Percentiles rank a stretch among this genome's conserved stretches.
Conservation (phyloP, 1,139 yeast species). For the Waltiozyma solani region DNA sequence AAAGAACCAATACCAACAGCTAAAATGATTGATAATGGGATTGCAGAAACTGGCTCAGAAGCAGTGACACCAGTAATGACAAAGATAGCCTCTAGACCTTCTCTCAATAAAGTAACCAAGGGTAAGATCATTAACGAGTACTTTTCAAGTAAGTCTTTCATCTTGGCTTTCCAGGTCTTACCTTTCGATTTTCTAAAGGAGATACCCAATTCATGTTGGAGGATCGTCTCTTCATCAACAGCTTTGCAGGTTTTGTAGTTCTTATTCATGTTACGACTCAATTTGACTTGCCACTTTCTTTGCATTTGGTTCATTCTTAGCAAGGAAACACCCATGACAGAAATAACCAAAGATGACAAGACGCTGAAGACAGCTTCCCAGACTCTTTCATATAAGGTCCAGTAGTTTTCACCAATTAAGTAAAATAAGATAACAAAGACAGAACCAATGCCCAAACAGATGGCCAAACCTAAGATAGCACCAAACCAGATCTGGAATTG, state of each 20-base stretch:
- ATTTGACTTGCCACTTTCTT: constrained; percentile 79
- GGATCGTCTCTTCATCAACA: constrained; percentile 12
- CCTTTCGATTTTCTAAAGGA: constrained; percentile 1
- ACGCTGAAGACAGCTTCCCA: constrained; percentile 85
- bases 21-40: constrained; percentile 68
- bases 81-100: constrained; percentile 83
- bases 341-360: constrained; percentile 65
- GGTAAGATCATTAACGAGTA: constrained; percentile 74
- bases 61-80: constrained; percentile 83
- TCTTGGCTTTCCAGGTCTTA: constrained; percentile 10
- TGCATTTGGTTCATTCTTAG: constrained; percentile 78
- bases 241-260: constrained; percentile 24
- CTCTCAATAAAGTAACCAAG: constrained; percentile 71
- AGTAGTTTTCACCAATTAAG: constrained; percentile 58
- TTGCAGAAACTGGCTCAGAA: constrained; percentile 52
- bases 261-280: constrained; percentile 54
- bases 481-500: constrained; percentile 71
- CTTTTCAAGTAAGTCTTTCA: constrained; percentile 32
- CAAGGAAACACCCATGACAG: constrained; percentile 81
- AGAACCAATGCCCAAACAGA: constrained; percentile 66
- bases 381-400: constrained; percentile 69
- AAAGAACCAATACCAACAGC: constrained; percentile 61
- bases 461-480: constrained; percentile 47
- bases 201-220: constrained; percentile 14
- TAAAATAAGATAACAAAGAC: constrained; percentile 79